Base-by-base conservation (phyloP, 352 stramenopile species). In the Pythium insidiosum region DNA sequence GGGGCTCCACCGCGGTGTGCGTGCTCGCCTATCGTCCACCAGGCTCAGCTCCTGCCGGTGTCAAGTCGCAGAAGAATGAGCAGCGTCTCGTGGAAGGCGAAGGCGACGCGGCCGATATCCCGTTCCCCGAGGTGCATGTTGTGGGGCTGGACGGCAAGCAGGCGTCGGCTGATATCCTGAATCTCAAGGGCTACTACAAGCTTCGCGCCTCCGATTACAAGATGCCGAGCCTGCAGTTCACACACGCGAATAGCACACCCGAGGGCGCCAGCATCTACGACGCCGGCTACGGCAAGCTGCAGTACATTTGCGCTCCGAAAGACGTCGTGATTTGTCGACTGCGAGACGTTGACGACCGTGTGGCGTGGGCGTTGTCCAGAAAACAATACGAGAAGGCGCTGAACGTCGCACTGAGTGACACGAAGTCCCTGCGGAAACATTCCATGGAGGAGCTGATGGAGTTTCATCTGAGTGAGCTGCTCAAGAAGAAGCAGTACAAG, bases 111-210 rank as follows among this genome's bases (percentile, higher is more conserved):
- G 71, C 56, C 0, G 74, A 87, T 47, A 87, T 87, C 58, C 76
- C 80, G 12, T 87, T 84, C 41, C 80, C 80, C 25, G 80, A 92
- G 40, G 63, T 92, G 20, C 80, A 92, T 39, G 76, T 98, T 21
- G 89, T 94, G 2, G 84, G 94, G 21, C 45, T 95, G 1, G 57
- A 91, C 46, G 93, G 92, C 3, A 86, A 84, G 21, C 63, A 83
- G 47, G 73, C 98, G n/a, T 89, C 74, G 16, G 76, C 77, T 1
- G 80, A 89, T 45, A 72, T 89, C 19, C 31, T 92, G 15, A 79
- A 84, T 36, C 54, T 92, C 13, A 73, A 74, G 43, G 74, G 76
- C 4, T 89, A 89, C 50, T 63, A 86, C 40, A 74, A 73, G 1
- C 58, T 92, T 0, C 76, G 76, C 24, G 80, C 80, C 2, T 73